Conservation (phyloP, 108 stramenopile species). For the Nannochloropsis salina region DNA sequence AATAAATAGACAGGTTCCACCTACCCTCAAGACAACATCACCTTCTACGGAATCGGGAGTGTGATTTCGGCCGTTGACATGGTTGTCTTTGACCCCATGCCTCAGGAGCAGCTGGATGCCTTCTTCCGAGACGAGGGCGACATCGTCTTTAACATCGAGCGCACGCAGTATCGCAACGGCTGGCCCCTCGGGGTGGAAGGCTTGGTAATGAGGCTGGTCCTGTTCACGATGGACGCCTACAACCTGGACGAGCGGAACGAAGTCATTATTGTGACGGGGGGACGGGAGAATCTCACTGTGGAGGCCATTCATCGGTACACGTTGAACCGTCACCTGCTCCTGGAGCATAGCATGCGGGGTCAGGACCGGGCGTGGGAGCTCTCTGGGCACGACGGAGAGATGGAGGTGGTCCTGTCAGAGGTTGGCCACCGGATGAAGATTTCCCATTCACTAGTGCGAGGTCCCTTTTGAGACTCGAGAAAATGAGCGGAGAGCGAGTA, state of each 20-base stretch:
- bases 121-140: not conserved
- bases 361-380: constrained; percentile 15
- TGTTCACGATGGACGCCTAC: not conserved
- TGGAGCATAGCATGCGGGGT: constrained; percentile 4
- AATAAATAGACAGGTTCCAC: not conserved
- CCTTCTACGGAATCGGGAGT: not conserved
- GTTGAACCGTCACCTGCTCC: constrained; percentile 11
- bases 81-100: not conserved
- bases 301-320: constrained; percentile 11
- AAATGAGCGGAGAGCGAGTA: too few species aligned
- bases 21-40: not conserved
- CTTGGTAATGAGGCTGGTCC: not conserved
- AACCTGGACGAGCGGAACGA: not conserved
- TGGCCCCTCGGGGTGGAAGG: not conserved
- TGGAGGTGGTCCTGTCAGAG: not conserved
- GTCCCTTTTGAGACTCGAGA: too few species aligned
- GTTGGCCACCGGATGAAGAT: not conserved
- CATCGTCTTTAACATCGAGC: not conserved
- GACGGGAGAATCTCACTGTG: not conserved
- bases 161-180: not conserved
- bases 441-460: too few species aligned
- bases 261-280: not conserved
- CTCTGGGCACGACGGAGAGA: not conserved
- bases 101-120: not conserved
- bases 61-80: not conserved